Evolutionary conservation across 2,329 filamentous ascomycete species (phyloP), one percentile per base, ranked within the genome.

Genomic region (Alternaria panax): DNA sequence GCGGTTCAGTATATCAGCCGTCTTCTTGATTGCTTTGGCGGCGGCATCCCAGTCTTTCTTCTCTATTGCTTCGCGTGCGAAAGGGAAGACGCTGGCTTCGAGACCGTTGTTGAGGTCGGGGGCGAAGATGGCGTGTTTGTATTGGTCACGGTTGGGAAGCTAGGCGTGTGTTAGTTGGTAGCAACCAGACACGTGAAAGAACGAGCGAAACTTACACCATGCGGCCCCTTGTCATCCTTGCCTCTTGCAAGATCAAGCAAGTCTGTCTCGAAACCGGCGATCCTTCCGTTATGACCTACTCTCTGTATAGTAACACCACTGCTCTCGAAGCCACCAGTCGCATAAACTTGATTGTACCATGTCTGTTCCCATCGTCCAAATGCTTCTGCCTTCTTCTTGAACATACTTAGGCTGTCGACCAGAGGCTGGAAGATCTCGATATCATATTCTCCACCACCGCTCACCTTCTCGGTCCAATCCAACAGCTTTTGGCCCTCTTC

Each of bases 81-180:
- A 90, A 0, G 94, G 94, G 80, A 96, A 96, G 62, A 87, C 87
- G 0, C 86, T 86, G 30, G 65, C 63, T 34, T 90, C 86, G 66
- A 89, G 86, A 36, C 85, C 87, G 32, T 88, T 89, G 90, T 92
- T 93, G 3, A 87, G 82, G 71, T 92, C 87, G 0, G 95, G 95
- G 2, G 91, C 94, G 75, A 93, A 96, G 57, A 99, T 81, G 72
- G 96, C 86, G 78, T 97, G 95, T 78, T 96, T 97, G 84, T 93
- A 99, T 79, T 98, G 95, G 5, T 91, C 91, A 65, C 94, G 89
- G 69, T 92, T 92, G 38, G 92, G 91, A 5, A 96, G 86, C 75
- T 78, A 51, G 54, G 7, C 3, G 24, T 32, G 12, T 14, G 5
- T 27, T 38, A 36, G 24, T 48, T 14, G 7, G 7, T n/a, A 9